phyloP scores from a whole-genome alignment of 75 land plant species.

The Gnetum montanum region DNA sequence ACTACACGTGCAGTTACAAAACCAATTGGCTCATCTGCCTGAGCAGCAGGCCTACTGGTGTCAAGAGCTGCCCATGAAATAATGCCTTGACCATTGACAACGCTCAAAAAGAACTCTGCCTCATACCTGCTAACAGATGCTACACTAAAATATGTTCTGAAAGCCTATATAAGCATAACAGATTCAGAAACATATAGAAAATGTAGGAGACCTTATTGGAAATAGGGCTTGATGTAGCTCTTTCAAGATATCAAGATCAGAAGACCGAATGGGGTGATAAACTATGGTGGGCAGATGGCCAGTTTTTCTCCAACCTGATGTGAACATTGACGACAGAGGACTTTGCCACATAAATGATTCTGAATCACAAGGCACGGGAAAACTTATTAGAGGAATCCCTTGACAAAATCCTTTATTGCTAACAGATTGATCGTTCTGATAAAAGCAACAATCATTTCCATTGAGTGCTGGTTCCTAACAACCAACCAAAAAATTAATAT shows the following conservation, averaged over 20 bases:
- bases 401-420: no score
- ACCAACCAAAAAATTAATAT: no score
- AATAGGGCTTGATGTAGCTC: conserved; percentile 69
- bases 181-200: no score
- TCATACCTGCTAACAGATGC: conserved; percentile 69
- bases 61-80: conserved; percentile 98
- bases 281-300: conserved; percentile 44
- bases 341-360: conserved; percentile 1
- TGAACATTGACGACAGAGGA: conserved; percentile 25
- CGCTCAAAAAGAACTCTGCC: conserved; percentile 81
- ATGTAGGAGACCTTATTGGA: conserved; percentile 94
- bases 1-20: conserved; percentile 87
- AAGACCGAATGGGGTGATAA: conserved; percentile 73
- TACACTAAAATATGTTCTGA: background rate
- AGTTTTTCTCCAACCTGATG: conserved; percentile 11
- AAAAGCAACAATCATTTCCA: no score
- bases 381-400: no score
- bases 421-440: no score
- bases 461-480: no score
- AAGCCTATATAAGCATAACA: background rate
- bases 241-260: no score
- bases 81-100: conserved; percentile 79
- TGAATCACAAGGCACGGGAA: no score
- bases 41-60: conserved; percentile 43
- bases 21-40: conserved; percentile 79